These are phyloP conservation scores for Viola pubescens DNA, from an alignment of 441 rosid species.

Conservation along the genomic window DNA sequence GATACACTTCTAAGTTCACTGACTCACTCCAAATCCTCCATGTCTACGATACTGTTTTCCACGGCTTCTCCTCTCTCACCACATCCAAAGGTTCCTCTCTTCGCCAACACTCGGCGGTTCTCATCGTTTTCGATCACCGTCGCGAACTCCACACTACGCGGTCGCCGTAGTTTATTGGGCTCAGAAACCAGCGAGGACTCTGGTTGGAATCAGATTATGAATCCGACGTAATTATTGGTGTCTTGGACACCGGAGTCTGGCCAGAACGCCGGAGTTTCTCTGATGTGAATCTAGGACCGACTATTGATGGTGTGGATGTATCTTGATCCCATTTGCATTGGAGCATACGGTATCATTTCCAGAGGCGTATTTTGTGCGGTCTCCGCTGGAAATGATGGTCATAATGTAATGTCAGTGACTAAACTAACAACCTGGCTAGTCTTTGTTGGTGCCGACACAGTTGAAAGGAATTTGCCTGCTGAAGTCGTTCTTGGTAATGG, in stretches of 20 bases:
- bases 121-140: slow-evolving; percentile 54
- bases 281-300: slow-evolving; percentile 34
- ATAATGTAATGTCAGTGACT: slow-evolving; percentile 56
- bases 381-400: slow-evolving; percentile 67
- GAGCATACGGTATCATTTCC: slow-evolving; percentile 48
- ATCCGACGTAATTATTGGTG: slow-evolving; percentile 63
- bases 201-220: slow-evolving; percentile 80
- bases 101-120: slow-evolving; percentile 47
- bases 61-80: slow-evolving; percentile 58
- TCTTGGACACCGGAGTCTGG: slow-evolving; percentile 70
- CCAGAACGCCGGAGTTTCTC: slow-evolving; percentile 71
- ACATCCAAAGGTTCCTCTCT: slow-evolving; percentile 35
- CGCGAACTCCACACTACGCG: slow-evolving; percentile 71
- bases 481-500: slow-evolving; percentile 55
- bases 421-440: slow-evolving; percentile 66
- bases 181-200: slow-evolving; percentile 59
- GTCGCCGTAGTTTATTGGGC: slow-evolving; percentile 76
- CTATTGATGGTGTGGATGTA: slow-evolving; percentile 62
- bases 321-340: slow-evolving; percentile 70
- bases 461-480: slow-evolving; percentile 58
- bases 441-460: slow-evolving; percentile 59
- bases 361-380: slow-evolving; percentile 51
- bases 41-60: slow-evolving; percentile 76
- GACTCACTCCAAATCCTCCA: slow-evolving; percentile 54
- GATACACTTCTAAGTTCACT: slow-evolving; percentile 70